Conservation (phyloP, 2,329 filamentous ascomycete species). For the Aspergillus aculeatinus region DNA sequence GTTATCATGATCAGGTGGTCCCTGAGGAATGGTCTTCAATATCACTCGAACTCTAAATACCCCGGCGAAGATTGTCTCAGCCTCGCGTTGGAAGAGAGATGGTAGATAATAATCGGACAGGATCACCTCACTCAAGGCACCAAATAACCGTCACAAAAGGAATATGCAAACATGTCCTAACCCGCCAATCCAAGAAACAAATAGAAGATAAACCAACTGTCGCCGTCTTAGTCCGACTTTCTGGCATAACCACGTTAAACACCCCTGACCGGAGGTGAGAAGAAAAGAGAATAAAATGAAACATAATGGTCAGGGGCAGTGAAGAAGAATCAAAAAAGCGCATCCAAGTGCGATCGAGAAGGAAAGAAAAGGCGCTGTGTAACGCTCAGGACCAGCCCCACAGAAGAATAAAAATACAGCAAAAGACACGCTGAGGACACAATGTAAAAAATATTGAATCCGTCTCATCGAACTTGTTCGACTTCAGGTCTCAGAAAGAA, state of each 20-base stretch:
- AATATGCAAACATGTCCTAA: slow-evolving; percentile 26
- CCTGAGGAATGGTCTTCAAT: slow-evolving; percentile 8
- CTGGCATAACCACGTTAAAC: slow-evolving; percentile 43
- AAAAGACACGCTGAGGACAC: slow-evolving; percentile 16
- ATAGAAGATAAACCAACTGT: slow-evolving; percentile 38
- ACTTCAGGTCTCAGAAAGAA: slow-evolving; percentile 5
- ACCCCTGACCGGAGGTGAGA: slow-evolving; percentile 26
- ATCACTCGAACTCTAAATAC: slow-evolving; percentile 3
- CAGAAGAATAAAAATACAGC: slow-evolving; percentile 31
- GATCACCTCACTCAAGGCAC: slow-evolving; percentile 11
- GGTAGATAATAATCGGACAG: slow-evolving; percentile 14
- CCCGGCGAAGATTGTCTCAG: slow-evolving; percentile 30
- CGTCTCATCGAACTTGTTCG: slow-evolving; percentile 13
- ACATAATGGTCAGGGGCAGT: slow-evolving; percentile 20
- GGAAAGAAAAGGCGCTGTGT: slow-evolving; percentile 9
- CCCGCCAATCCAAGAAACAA: slow-evolving; percentile 40
- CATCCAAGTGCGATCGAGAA: slow-evolving; percentile 25
- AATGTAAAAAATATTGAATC: slow-evolving; percentile 18
- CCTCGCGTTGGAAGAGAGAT: slow-evolving; percentile 17
- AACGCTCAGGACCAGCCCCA: slow-evolving; percentile 40
- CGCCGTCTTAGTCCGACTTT: slow-evolving; percentile 40
- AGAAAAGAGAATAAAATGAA: slow-evolving; percentile 21
- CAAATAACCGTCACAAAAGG: slow-evolving; percentile 23
- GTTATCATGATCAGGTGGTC: slow-evolving; percentile 6
- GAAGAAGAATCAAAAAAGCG: slow-evolving; percentile 16